Base-by-base conservation (phyloP, 805 yeast species). In the Saccharomyces eubayanus region DNA sequence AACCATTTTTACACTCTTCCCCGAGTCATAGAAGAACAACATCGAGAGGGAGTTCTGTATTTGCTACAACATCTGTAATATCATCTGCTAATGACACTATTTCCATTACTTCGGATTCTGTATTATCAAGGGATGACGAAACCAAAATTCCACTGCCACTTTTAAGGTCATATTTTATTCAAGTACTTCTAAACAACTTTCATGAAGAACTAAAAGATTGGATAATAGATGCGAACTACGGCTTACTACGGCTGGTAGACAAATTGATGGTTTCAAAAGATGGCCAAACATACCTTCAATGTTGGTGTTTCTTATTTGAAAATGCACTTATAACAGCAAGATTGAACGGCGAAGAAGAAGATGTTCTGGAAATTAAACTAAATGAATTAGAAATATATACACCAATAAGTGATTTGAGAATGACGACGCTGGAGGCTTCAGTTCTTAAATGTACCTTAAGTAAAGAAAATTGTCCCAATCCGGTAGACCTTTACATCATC, bases 241-340 rank as follows among this genome's bases (percentile, higher is more conserved):
- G 78, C 0, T 51, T 65, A 5, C 53, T 74, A 46, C 61, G 77
- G 51, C 50, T 73, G 10, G 71, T 72, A 10, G 77, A 74, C 57
- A 57, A 48, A 11, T 58, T 74, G 16, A 49, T 62, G 48, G 61
- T 72, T 2, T 70, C 74, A 1, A 58, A 55, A 21, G 66, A 67
- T 50, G 67, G 65, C 2, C 58, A 51, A 5, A 56, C 50, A 0
- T 73, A 68, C 53, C 47, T 50, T 12, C 55, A 57, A 10, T 61
- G 69, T 10, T 62, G 68, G 40, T 72, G 73, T 31, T 73, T 64
- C 56, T 53, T 74, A 31, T 74, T 74, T 58, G 68, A 67, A 46
- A 57, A 55, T 14, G 62, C 62, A 3, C 47, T 67, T 12, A 24
- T 66, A 14, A 50, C 64, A 8, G 59, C 63, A 1, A 43, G 46